Percentiles rank a stretch among this genome's conserved stretches.
Conservation (phyloP, 225 moss, liverwort and hornwort species). For the Bryum argenteum region DNA sequence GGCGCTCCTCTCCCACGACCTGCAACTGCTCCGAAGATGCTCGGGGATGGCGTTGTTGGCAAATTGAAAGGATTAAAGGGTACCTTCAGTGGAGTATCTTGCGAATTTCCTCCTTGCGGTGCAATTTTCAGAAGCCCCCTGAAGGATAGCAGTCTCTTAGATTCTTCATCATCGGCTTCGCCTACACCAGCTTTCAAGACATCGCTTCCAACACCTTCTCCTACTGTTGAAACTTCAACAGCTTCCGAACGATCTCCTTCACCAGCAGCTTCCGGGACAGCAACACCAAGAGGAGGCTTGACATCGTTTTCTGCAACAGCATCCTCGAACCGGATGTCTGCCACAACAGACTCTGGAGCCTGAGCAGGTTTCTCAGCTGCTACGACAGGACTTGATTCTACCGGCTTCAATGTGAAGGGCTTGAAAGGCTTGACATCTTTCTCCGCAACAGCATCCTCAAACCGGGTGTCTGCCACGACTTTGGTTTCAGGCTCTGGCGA, state of each 20-base stretch:
- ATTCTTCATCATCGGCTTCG: constrained; percentile 21
- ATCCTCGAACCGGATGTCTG: constrained; percentile 57
- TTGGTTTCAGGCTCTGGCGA: constrained; percentile 26
- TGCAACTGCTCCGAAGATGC: constrained; percentile 40
- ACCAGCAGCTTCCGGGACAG: constrained; percentile 16
- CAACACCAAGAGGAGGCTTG: constrained; percentile 24
- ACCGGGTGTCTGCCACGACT: constrained; percentile 36
- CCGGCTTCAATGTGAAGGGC: no score
- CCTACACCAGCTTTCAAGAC: neutral
- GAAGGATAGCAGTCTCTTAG: constrained; percentile 38
- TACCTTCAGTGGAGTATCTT: constrained; percentile 26
- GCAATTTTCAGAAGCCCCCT: constrained; percentile 48
- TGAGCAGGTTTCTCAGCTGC: no score
- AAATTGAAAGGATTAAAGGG: constrained; percentile 55
- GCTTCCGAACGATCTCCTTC: neutral
- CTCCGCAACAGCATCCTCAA: constrained; percentile 54
- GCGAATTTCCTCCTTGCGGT: constrained; percentile 30
- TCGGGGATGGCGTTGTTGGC: constrained; percentile 53
- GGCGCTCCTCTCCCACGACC: constrained; percentile 63
- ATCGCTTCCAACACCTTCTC: neutral
- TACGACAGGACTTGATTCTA: no score
- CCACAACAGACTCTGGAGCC: neutral
- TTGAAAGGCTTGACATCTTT: constrained; percentile 19
- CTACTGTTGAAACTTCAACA: neutral
- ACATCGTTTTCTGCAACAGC: constrained; percentile 37